Conservation (phyloP, 805 yeast genomes). For the Yueomyces sinensis region DNA sequence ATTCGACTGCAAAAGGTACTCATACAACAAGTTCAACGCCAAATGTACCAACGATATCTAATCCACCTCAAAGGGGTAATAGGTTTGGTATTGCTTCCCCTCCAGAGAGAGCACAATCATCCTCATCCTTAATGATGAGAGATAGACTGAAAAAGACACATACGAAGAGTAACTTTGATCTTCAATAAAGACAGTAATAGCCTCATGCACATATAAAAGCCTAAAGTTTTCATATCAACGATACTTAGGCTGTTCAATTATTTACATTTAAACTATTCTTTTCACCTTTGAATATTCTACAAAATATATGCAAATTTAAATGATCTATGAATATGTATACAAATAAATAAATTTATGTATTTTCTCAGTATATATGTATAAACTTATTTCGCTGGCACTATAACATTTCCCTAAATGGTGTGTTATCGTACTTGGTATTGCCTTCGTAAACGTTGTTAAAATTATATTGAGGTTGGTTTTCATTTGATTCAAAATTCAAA, state of each 20-base stretch:
- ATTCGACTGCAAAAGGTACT: not conserved
- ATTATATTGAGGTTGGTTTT: too few species aligned
- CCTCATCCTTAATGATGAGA: slow-evolving; percentile 20
- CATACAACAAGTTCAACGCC: not conserved
- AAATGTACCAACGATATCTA: not conserved
- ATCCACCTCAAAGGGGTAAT: not conserved
- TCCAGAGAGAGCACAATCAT: not conserved
- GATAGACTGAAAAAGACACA: slow-evolving; percentile 17
- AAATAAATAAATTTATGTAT: too few species aligned
- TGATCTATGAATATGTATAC: too few species aligned
- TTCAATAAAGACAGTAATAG: not conserved
- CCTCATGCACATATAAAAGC: not conserved
- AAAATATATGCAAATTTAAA: too few species aligned
- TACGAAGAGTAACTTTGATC: slow-evolving; percentile 4
- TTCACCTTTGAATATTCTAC: too few species aligned
- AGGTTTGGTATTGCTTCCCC: not conserved
- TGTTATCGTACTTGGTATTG: too few species aligned
- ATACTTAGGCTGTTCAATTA: too few species aligned
- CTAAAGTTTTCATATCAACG: too few species aligned
- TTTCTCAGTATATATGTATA: too few species aligned
- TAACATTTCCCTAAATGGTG: not conserved
- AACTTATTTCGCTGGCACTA: too few species aligned
- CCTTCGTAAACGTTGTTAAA: too few species aligned
- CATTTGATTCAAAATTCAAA: slow-evolving; percentile 27
- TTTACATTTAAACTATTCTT: too few species aligned